A percentile compares a stretch with the other conserved stretches of the same genome.
phyloP scores from a whole-genome alignment of 352 stramenopile species.

The Lagenidium giganteum region DNA sequence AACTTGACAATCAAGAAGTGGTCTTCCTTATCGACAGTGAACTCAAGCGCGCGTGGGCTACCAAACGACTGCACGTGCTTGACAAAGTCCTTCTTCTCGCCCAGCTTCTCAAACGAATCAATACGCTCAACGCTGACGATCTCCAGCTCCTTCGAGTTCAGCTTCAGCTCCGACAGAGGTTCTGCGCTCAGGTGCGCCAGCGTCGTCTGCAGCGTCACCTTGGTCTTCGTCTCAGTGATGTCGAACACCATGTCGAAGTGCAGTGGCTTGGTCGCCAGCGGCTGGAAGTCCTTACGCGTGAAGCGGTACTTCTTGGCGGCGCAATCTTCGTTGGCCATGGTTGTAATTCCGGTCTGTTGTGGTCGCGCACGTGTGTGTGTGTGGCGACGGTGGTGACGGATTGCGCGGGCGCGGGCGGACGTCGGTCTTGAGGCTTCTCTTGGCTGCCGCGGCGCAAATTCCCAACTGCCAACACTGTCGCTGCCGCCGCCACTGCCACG shows the following conservation, averaged over 20 bases:
- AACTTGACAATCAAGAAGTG: constrained; percentile 70
- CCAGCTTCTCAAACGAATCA: constrained; percentile 36
- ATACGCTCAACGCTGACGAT: constrained; percentile 53
- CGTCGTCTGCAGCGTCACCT: constrained; percentile 69
- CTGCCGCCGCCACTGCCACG: too few species aligned
- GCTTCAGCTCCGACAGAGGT: constrained; percentile 49
- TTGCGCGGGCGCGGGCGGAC: too few species aligned
- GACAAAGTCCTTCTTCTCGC: constrained; percentile 46
- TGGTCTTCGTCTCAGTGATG: constrained; percentile 49
- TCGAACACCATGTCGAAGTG: constrained; percentile 84
- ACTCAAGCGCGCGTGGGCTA: constrained; percentile 35
- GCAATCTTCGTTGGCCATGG: too few species aligned
- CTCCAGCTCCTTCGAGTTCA: constrained; percentile 74
- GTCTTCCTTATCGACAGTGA: constrained; percentile 51
- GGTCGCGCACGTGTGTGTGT: too few species aligned
- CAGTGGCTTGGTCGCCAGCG: constrained; percentile 56
- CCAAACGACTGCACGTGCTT: constrained; percentile 49
- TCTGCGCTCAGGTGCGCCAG: constrained; percentile 35
- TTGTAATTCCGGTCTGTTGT: too few species aligned
- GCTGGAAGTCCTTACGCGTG: constrained; percentile 57
- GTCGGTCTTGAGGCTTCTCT: too few species aligned
- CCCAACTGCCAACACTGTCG: too few species aligned
- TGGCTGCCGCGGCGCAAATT: too few species aligned
- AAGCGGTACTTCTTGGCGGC: constrained; percentile 75
- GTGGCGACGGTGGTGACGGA: too few species aligned